Evolutionary conservation across 164 flowering plant species (phyloP).

Genomic region (Stephania yunnanensis): DNA sequence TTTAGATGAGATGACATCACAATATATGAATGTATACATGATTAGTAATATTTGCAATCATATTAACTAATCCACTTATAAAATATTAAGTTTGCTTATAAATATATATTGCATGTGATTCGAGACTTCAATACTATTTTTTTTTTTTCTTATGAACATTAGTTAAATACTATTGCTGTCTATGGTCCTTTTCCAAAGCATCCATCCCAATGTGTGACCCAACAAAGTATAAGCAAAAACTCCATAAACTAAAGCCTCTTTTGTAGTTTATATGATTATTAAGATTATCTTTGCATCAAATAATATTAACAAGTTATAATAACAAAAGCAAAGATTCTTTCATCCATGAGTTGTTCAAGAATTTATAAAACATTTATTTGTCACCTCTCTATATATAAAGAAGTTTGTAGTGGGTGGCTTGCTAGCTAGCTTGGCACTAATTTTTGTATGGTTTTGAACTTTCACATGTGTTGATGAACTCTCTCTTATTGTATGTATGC

Average conservation of each 20-base stretch:
- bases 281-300: constrained; percentile 1
- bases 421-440: not conserved
- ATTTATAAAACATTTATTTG: not conserved
- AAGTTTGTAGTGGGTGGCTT: not conserved
- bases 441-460: not conserved
- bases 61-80: too few relatives aligned
- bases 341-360: constrained; percentile 1
- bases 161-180: too few relatives aligned
- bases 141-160: too few relatives aligned
- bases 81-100: too few relatives aligned
- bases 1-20: too few relatives aligned
- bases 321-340: constrained; percentile 1
- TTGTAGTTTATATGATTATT: not conserved
- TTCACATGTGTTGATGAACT: not conserved
- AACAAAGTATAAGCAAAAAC: not conserved
- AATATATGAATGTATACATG: too few relatives aligned
- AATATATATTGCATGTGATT: too few relatives aligned
- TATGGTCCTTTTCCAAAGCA: too few relatives aligned
- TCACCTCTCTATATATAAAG: not conserved
- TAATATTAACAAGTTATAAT: not conserved
- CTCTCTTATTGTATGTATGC: not conserved
- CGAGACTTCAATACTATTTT: too few relatives aligned
- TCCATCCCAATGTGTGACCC: not conserved
- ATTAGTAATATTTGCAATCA: too few relatives aligned
- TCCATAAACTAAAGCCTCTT: not conserved